Base-by-base conservation (phyloP, 495 filamentous ascomycete genomes). In the Penicillium steckii region DNA sequence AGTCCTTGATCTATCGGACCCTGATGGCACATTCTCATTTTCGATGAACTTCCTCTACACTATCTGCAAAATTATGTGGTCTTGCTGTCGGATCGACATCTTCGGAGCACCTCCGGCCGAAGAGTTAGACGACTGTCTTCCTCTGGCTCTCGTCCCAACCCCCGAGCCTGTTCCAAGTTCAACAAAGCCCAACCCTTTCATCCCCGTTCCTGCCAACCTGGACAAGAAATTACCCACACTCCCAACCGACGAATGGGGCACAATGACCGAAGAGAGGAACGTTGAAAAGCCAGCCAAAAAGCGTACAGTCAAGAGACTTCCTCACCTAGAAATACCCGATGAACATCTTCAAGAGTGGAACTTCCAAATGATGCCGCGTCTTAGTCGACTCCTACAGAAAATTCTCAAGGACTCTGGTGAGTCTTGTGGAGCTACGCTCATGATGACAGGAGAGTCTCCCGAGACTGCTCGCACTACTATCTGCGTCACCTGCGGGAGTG, bases 401-500 rank as follows among this genome's bases (percentile, higher is more conserved):
- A 69, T 80, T 71, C 53, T 84, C 66, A 80, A 78, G 19, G 73
- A 79, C 3, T 73, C 77, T 1, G 68, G 68, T 1, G 88, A 91
- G 60, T 90, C 87, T 2, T 88, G 88, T 19, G 84, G 87, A 49
- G 86, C 87, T 12, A 85, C 81, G 19, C 75, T 90, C 12, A 86
- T 88, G 65, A 88, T 87, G 62, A 83, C 88, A 25, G 88, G 88
- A 46, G 85, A 89, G 43, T 79, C 80, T 0, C 65, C 79, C 2
- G 80, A 86, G 44, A 78, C 75, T 12, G 85, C 85, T 5, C 82
- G 79, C 53, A 88, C 87, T 6, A 91, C 88, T 0, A 85, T 90
- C 2, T 80, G 87, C n/a, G 85, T 91, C 12, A 80, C 87, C 13
- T 91, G 88, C 57, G 82, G 78, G 0, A 90, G 85, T 18, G 85